Evolutionary conservation across 805 yeast genomes (phyloP).

Genomic region (Komagataella ulmi): DNA sequence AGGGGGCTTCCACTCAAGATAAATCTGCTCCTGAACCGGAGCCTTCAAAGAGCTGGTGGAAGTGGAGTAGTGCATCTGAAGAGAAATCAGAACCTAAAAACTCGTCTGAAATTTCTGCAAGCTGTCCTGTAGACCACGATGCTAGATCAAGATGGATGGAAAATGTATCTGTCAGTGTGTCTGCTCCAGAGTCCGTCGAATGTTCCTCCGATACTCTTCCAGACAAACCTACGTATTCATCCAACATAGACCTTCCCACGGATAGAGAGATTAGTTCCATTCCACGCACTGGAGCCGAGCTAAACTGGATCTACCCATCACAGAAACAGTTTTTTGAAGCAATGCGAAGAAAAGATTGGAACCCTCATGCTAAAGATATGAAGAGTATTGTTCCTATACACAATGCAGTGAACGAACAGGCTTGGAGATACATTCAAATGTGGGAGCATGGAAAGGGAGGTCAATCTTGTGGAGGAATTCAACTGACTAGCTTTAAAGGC

Average conservation of each 20-base stretch:
- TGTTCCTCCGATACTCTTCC: constrained; percentile 28
- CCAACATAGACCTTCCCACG: constrained; percentile 38
- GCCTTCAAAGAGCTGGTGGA: not conserved
- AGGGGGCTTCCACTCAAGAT: not conserved
- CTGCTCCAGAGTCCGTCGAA: constrained; percentile 4
- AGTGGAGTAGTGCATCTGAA: not conserved
- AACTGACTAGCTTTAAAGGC: constrained; percentile 78
- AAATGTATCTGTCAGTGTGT: constrained; percentile 28
- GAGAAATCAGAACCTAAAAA: constrained; percentile 3
- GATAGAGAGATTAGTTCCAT: constrained; percentile 71
- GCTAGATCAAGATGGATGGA: constrained; percentile 24
- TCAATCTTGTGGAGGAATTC: constrained; percentile 71
- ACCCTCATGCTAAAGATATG: constrained; percentile 77
- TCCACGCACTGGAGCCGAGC: constrained; percentile 56
- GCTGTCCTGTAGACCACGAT: constrained; percentile 25
- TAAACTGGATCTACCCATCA: constrained; percentile 91
- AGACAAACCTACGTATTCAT: constrained; percentile 20
- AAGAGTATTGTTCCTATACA: constrained; percentile 85
- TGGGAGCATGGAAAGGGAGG: constrained; percentile 66
- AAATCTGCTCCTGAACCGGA: not conserved
- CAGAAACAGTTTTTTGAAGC: constrained; percentile 92
- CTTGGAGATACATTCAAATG: constrained; percentile 70
- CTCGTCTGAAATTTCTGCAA: constrained; percentile 9
- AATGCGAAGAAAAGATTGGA: constrained; percentile 84
- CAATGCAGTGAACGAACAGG: constrained; percentile 84